phyloP scores from a whole-genome alignment of 2,329 filamentous ascomycete genomes.

The Neophaeococcomyces aloes region DNA sequence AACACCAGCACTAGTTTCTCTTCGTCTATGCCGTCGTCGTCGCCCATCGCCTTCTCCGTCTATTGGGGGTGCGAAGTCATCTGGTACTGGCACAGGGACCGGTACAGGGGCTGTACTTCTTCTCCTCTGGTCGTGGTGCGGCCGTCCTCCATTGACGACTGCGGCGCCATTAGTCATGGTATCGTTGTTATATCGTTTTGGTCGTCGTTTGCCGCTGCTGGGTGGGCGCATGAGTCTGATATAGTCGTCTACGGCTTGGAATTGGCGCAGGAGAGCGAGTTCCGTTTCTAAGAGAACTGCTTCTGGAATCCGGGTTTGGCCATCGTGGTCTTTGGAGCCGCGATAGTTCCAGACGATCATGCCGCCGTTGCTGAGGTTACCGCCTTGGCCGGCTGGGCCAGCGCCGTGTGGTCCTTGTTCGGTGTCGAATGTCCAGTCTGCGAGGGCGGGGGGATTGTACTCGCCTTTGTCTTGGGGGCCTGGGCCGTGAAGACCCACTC shows the following conservation, averaged over 20 bases:
- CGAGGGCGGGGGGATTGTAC: conserved; percentile 19
- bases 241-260: conserved; percentile 17
- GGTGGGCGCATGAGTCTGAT: conserved; percentile 12
- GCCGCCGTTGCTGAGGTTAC: conserved; percentile 13
- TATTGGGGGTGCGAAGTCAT: conserved; percentile 8
- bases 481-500: conserved; percentile 20
- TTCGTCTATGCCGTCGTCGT: conserved; percentile 2
- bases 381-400: conserved; percentile 11
- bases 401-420: conserved; percentile 8
- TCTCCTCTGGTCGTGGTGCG: conserved; percentile 10
- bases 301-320: conserved; percentile 21
- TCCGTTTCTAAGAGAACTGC: conserved; percentile 18
- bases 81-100: conserved; percentile 1
- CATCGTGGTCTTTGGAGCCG: conserved; percentile 11
- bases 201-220: conserved; percentile 13
- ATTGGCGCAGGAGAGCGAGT: conserved; percentile 17
- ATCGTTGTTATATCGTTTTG: conserved; percentile 8
- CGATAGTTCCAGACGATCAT: conserved; percentile 21
- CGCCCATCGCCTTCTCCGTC: conserved; percentile 1
- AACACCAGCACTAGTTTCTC: not conserved
- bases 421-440: conserved; percentile 21
- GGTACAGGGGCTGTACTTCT: conserved; percentile 6
- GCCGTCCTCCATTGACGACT: not conserved
- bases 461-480: conserved; percentile 17
- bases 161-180: not conserved